Conservation (phyloP, 306 rosid species). For the Lithocarpus polystachyus region DNA sequence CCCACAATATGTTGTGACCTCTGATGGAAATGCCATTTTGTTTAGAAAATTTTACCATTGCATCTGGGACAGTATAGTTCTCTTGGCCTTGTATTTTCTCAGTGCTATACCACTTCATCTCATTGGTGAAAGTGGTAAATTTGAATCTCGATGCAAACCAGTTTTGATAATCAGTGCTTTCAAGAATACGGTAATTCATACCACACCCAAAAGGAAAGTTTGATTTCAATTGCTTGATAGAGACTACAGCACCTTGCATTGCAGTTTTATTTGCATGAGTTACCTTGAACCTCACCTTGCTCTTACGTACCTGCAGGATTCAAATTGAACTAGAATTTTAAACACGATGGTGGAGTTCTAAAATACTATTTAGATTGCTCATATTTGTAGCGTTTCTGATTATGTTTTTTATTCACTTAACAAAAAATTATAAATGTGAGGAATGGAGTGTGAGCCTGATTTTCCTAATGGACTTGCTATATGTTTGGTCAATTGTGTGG, state of each 20-base stretch:
- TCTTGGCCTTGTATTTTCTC: slow-evolving; percentile 51
- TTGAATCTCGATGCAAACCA: slow-evolving; percentile 67
- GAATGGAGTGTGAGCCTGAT: too few relatives aligned
- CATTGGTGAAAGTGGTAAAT: slow-evolving; percentile 65
- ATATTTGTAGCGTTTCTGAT: background rate
- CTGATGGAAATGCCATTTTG: slow-evolving; percentile 48
- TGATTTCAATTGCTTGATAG: slow-evolving; percentile 32
- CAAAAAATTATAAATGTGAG: too few relatives aligned
- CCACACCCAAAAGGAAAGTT: slow-evolving; percentile 65
- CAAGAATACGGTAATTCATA: slow-evolving; percentile 53
- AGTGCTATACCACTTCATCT: slow-evolving; percentile 81
- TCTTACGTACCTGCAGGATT: slow-evolving; percentile 53
- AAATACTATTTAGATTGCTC: background rate
- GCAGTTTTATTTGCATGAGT: slow-evolving; percentile 33
- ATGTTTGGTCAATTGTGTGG: too few relatives aligned
- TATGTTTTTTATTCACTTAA: background rate
- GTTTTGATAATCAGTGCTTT: slow-evolving; percentile 43
- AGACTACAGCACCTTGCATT: slow-evolving; percentile 40
- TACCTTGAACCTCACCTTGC: slow-evolving; percentile 49
- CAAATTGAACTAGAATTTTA: background rate
- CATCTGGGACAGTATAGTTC: slow-evolving; percentile 62
- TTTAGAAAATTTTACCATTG: slow-evolving; percentile 53
- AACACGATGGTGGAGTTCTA: background rate
- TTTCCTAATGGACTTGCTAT: too few relatives aligned
- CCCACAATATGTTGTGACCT: slow-evolving; percentile 80